Conservation (phyloP, 2,329 filamentous ascomycete species). For the Paecilomyces sp. region DNA sequence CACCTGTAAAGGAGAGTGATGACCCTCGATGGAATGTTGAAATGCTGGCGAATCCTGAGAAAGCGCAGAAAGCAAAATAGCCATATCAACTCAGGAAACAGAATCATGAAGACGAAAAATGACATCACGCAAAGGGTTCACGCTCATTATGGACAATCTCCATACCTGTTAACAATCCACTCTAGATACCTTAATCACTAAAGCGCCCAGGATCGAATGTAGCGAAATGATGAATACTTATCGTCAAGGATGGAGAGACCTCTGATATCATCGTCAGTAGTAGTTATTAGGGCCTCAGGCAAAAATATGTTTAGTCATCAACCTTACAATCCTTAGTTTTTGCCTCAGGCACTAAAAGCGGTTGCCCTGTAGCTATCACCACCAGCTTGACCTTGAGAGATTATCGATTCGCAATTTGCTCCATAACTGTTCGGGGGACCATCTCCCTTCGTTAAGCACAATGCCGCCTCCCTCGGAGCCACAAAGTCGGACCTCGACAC, state of each 20-base stretch:
- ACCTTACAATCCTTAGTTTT: neutral
- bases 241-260: no score
- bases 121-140: neutral
- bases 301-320: neutral
- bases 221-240: no score
- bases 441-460: conserved; percentile 6
- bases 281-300: neutral
- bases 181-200: no score
- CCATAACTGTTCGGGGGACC: neutral
- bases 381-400: neutral
- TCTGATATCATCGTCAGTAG: neutral
- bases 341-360: neutral
- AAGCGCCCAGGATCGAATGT: no score
- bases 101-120: neutral
- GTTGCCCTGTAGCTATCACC: neutral
- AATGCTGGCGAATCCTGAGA: conserved; percentile 12
- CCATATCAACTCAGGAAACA: neutral
- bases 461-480: conserved; percentile 23
- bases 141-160: neutral
- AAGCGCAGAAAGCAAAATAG: conserved; percentile 6
- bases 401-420: neutral
- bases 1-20: conserved; percentile 10
- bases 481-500: conserved; percentile 36
- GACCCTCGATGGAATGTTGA: conserved; percentile 14
- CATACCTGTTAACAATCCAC: neutral